A percentile compares a stretch with the other conserved stretches of the same genome.
phyloP scores from a whole-genome alignment of 805 yeast species.

The Saturnispora hagleri region DNA sequence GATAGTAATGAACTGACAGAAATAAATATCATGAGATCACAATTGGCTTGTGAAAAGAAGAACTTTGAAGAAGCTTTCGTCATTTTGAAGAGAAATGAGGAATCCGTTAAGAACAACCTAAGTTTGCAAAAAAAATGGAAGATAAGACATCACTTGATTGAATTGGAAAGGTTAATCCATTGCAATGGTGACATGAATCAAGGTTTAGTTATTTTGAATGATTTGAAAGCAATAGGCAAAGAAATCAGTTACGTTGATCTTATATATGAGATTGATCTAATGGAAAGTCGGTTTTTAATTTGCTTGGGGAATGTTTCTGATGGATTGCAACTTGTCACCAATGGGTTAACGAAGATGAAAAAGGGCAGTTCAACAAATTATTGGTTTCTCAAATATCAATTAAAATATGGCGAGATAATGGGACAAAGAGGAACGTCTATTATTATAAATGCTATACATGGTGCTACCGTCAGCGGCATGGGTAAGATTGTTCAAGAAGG shows the following conservation, averaged over 20 bases:
- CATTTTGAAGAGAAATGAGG: slow-evolving; percentile 4
- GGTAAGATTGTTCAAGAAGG: slow-evolving; percentile 2
- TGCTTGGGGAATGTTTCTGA: slow-evolving; percentile 14
- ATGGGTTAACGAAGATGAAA: slow-evolving; percentile 17
- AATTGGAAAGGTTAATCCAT: not conserved
- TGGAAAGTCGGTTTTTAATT: slow-evolving; percentile 16
- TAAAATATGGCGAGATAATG: slow-evolving; percentile 36
- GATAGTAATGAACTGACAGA: slow-evolving; percentile 25
- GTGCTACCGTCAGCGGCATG: not conserved
- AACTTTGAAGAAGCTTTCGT: not conserved
- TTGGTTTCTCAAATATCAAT: slow-evolving; percentile 38
- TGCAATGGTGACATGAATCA: slow-evolving; percentile 28
- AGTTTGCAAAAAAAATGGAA: slow-evolving; percentile 32
- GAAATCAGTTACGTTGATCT: slow-evolving; percentile 27
- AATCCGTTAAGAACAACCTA: slow-evolving; percentile 20
- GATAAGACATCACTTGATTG: slow-evolving; percentile 20
- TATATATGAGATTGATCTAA: slow-evolving; percentile 20
- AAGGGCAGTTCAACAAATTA: slow-evolving; percentile 29
- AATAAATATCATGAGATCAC: slow-evolving; percentile 30
- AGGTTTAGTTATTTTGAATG: slow-evolving; percentile 29
- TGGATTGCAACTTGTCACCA: slow-evolving; percentile 18
- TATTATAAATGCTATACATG: slow-evolving; percentile 2
- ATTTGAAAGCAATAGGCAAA: slow-evolving; percentile 24
- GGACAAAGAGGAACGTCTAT: slow-evolving; percentile 5
- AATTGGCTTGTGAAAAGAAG: not conserved